Conservation (phyloP, 2,329 filamentous ascomycete genomes). For the Zymoseptoria crescenta region DNA sequence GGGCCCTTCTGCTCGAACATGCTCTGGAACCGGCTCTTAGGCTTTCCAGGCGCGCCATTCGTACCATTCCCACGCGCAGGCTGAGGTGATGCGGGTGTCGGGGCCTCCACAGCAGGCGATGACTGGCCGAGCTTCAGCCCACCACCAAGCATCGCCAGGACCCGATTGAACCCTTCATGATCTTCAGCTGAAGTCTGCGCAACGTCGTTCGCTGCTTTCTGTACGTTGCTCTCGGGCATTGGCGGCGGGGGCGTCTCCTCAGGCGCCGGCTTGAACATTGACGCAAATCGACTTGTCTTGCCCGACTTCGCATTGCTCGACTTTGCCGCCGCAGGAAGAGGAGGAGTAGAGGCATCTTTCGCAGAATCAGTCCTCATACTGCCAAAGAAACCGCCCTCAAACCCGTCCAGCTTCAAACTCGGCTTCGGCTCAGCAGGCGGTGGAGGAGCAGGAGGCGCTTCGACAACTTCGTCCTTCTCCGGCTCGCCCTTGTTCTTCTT, state of each 20-base stretch:
- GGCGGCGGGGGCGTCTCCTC: conserved; percentile 16
- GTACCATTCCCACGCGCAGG: conserved; percentile 15
- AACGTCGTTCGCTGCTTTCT: conserved; percentile 20
- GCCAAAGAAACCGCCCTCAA: conserved; percentile 71
- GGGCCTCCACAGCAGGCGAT: conserved; percentile 13
- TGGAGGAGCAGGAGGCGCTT: conserved; percentile 12
- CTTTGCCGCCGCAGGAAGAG: conserved; percentile 9
- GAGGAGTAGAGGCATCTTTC: conserved; percentile 9
- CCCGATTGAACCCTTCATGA: conserved; percentile 65
- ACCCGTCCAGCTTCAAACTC: conserved; percentile 56
- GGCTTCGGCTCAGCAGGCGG: conserved; percentile 14
- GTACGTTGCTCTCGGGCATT: conserved; percentile 3
- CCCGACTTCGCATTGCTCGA: conserved; percentile 45
- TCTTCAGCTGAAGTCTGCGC: conserved; percentile 53
- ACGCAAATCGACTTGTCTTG: conserved; percentile 80
- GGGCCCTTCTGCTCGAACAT: conserved; percentile 29
- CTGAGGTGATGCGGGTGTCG: conserved; percentile 19
- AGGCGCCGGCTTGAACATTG: conserved; percentile 47
- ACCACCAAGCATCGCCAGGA: conserved; percentile 71
- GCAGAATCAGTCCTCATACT: conserved; percentile 43
- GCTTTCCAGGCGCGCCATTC: conserved; percentile 18
- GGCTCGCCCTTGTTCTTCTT: conserved; percentile 35
- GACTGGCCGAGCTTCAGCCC: conserved; percentile 33
- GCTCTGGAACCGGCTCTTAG: conserved; percentile 26
- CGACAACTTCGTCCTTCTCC: conserved; percentile 20